Conservation (phyloP, 1,139 yeast species). For the Suhomyces ambrosiae region DNA sequence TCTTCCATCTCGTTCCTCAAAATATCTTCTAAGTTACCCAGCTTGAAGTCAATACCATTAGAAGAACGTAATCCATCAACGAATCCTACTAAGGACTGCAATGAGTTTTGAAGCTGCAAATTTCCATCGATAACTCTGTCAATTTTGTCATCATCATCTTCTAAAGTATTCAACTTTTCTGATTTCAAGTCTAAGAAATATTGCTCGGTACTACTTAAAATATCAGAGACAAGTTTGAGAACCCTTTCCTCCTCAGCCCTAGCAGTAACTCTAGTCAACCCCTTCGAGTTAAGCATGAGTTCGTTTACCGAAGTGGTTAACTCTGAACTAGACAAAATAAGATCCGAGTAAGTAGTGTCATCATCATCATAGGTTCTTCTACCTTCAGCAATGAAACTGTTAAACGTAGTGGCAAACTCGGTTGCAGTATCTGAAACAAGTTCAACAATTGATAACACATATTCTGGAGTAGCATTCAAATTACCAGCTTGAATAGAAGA, state of each 20-base stretch:
- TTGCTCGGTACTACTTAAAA: constrained; percentile 62
- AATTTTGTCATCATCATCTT: constrained; percentile 66
- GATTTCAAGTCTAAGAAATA: constrained; percentile 66
- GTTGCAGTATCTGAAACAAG: constrained; percentile 72
- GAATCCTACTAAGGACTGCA: constrained; percentile 59
- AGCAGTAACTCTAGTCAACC: constrained; percentile 58
- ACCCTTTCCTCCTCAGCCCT: constrained; percentile 58
- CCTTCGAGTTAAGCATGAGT: constrained; percentile 70
- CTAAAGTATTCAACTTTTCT: constrained; percentile 47
- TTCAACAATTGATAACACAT: constrained; percentile 69
- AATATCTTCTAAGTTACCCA: constrained; percentile 65
- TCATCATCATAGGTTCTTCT: constrained; percentile 57
- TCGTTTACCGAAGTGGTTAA: constrained; percentile 69
- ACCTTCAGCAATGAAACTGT: constrained; percentile 77
- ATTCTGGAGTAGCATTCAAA: constrained; percentile 74
- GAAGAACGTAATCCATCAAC: constrained; percentile 57
- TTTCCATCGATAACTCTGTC: constrained; percentile 79
- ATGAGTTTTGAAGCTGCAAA: constrained; percentile 67
- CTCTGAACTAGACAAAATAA: constrained; percentile 68
- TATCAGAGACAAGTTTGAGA: constrained; percentile 51
- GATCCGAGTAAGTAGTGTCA: constrained; percentile 54
- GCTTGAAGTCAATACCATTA: constrained; percentile 38
- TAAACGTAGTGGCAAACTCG: constrained; percentile 79
- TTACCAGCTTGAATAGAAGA: constrained; percentile 87
- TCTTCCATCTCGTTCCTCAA: constrained; percentile 73